phyloP scores from a whole-genome alignment of 208 protist genomes.

The Leptomonas seymouri region DNA sequence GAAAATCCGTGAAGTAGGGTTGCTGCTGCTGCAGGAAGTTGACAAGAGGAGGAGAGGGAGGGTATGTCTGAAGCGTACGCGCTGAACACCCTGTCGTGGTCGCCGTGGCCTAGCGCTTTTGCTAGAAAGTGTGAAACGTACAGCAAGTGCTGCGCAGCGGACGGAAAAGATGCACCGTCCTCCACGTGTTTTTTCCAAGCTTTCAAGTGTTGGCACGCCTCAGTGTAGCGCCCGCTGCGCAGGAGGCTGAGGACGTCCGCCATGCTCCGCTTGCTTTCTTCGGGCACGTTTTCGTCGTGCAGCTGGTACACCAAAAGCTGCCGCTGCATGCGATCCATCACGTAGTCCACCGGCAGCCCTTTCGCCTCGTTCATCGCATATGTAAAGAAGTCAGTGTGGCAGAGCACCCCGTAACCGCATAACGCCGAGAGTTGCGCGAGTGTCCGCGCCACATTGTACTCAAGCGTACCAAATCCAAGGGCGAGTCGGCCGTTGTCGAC shows the following conservation, averaged over 20 bases:
- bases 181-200: neutral
- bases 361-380: constrained; percentile 18
- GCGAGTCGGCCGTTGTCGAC: constrained; percentile 16
- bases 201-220: neutral
- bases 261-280: constrained; percentile 16
- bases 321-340: constrained; percentile 30
- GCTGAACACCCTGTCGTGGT: neutral
- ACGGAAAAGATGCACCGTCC: neutral
- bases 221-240: constrained; percentile 23
- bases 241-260: constrained; percentile 9
- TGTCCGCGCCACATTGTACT: constrained; percentile 22
- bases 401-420: constrained; percentile 23
- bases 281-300: constrained; percentile 17
- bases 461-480: constrained; percentile 24
- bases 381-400: constrained; percentile 27
- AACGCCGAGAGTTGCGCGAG: constrained; percentile 28
- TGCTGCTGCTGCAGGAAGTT: neutral
- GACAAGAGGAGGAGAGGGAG: neutral
- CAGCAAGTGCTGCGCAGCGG: constrained; percentile 10
- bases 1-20: neutral
- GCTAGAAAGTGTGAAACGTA: constrained; percentile 2
- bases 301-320: constrained; percentile 26
- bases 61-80: neutral
- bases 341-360: constrained; percentile 29
- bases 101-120: neutral